phyloP scores from a whole-genome alignment of 2,329 filamentous ascomycete genomes.

The Claviceps sp. region DNA sequence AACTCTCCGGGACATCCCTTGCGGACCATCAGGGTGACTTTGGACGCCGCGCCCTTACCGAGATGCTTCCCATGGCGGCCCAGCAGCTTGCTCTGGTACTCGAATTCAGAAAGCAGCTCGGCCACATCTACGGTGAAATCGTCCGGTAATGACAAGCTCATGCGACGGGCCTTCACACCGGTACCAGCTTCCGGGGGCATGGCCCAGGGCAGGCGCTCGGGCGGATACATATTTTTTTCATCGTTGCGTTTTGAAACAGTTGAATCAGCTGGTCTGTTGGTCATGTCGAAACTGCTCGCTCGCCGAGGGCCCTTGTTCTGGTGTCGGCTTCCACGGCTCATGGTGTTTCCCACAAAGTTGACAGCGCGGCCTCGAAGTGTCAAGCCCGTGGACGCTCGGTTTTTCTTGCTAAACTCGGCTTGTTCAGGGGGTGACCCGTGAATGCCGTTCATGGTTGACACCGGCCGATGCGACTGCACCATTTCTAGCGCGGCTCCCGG shows the following conservation, averaged over 20 bases:
- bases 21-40: slow-evolving; percentile 66
- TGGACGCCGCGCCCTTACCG: slow-evolving; percentile 71
- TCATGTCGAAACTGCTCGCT: slow-evolving; percentile 36
- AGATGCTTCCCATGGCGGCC: slow-evolving; percentile 62
- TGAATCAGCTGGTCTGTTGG: slow-evolving; percentile 16
- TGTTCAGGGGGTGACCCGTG: slow-evolving; percentile 25
- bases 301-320: slow-evolving; percentile 17
- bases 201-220: slow-evolving; percentile 39
- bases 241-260: slow-evolving; percentile 9
- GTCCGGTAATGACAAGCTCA: slow-evolving; percentile 61
- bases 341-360: slow-evolving; percentile 28
- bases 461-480: slow-evolving; percentile 15
- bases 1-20: slow-evolving; percentile 52
- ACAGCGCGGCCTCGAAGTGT: slow-evolving; percentile 33
- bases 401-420: slow-evolving; percentile 36
- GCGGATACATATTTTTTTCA: slow-evolving; percentile 18
- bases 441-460: slow-evolving; percentile 5
- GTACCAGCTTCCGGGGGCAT: slow-evolving; percentile 56
- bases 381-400: slow-evolving; percentile 36
- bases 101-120: slow-evolving; percentile 53
- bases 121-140: slow-evolving; percentile 60
- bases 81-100: slow-evolving; percentile 55
- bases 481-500: slow-evolving; percentile 33
- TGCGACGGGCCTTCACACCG: slow-evolving; percentile 63
- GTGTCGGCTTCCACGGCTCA: slow-evolving; percentile 12